These are phyloP conservation scores for Trichaptum fuscoviolaceum DNA, from an alignment of 768 basidiomycete species.

Conservation along the genomic window DNA sequence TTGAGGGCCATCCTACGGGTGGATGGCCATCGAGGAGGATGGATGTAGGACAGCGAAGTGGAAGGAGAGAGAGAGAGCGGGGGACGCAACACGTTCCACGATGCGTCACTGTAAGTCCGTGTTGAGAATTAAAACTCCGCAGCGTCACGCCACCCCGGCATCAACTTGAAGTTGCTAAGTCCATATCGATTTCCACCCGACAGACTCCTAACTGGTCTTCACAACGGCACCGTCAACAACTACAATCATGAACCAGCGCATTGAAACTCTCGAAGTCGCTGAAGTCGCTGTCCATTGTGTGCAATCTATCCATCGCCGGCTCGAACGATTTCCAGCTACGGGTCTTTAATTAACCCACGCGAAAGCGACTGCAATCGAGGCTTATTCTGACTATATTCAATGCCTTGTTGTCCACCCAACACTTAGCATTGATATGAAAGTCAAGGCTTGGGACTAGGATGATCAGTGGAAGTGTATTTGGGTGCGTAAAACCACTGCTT, in stretches of 20 bases:
- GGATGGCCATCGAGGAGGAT: too few relatives aligned
- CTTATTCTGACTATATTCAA: slow-evolving; percentile 97
- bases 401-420: slow-evolving; percentile 96
- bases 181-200: too few relatives aligned
- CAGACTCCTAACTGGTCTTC: slow-evolving; percentile 87
- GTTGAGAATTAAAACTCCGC: too few relatives aligned
- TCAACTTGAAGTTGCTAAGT: too few relatives aligned
- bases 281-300: slow-evolving; percentile 97
- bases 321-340: slow-evolving; percentile 90
- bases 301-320: slow-evolving; percentile 86
- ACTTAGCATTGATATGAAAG: slow-evolving; percentile 89
- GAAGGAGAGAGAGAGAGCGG: too few relatives aligned
- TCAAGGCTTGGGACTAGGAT: too few relatives aligned
- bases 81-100: too few relatives aligned
- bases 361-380: slow-evolving; percentile 91
- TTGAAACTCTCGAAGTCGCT: slow-evolving; percentile 96
- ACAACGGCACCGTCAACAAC: slow-evolving; percentile 96
- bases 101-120: too few relatives aligned
- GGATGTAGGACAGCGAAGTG: too few relatives aligned
- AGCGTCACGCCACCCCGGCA: too few relatives aligned
- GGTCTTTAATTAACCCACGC: slow-evolving; percentile 99
- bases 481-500: slow-evolving; percentile 38
- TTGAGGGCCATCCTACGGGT: too few relatives aligned
- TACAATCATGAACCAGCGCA: slow-evolving; percentile 90
- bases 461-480: slow-evolving; percentile 97